A percentile compares a stretch with the other conserved stretches of the same genome.
Conservation (phyloP, 306 rosid genomes). For the Cyamopsis tetragonoloba region DNA sequence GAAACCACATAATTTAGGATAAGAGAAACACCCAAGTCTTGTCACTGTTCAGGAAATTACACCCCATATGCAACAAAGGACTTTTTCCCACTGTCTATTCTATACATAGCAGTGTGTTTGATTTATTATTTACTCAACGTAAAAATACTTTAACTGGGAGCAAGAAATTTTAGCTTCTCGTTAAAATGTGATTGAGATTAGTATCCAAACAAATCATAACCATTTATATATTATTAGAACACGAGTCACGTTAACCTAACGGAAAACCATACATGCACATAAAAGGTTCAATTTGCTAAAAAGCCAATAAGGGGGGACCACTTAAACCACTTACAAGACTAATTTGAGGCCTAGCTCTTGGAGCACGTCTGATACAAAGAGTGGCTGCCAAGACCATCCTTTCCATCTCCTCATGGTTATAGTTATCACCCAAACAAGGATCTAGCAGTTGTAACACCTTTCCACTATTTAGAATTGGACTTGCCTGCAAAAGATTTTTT, state of each 20-base stretch:
- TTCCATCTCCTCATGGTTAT: conserved; percentile 65
- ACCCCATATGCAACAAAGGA: not conserved
- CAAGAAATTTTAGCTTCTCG: too few species aligned
- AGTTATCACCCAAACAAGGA: conserved; percentile 56
- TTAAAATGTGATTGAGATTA: too few species aligned
- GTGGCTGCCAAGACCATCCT: conserved; percentile 84
- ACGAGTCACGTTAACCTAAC: too few species aligned
- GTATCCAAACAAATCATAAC: too few species aligned
- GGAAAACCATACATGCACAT: not conserved
- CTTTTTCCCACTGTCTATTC: not conserved
- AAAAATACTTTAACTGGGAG: too few species aligned
- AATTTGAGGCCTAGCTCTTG: conserved; percentile 93
- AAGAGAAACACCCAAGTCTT: not conserved
- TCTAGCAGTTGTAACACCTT: conserved; percentile 71
- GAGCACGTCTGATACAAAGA: conserved; percentile 78
- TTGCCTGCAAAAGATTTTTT: conserved; percentile 59
- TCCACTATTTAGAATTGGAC: conserved; percentile 66
- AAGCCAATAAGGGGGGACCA: conserved; percentile 30
- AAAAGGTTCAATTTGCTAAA: conserved; percentile 9
- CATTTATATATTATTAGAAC: too few species aligned
- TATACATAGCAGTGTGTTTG: too few species aligned
- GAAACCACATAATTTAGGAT: conserved; percentile 22
- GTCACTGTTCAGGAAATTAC: conserved; percentile 8
- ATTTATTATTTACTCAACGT: too few species aligned
- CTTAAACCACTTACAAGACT: conserved; percentile 69